Conservation (phyloP, 257 asterid genomes). For the Capsicum baccatum region DNA sequence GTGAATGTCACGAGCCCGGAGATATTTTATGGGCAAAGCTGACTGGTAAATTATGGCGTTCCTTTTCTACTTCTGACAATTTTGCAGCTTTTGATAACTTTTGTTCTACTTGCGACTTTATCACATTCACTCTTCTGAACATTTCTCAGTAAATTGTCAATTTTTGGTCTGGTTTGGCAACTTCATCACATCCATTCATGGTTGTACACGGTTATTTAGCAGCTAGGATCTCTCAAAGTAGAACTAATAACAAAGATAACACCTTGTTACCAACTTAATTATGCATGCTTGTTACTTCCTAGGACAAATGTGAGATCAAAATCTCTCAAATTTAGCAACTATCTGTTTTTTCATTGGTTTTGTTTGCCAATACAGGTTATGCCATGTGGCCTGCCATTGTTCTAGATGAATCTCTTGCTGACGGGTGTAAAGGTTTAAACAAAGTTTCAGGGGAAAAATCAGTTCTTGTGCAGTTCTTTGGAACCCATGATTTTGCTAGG, state of each 20-base stretch:
- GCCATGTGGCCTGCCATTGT: constrained; percentile 98
- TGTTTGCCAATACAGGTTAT: constrained; percentile 65
- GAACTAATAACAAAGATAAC: not conserved
- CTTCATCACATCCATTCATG: not conserved
- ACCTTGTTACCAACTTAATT: not conserved
- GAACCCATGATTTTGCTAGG: constrained; percentile 99
- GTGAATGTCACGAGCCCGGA: constrained; percentile 82
- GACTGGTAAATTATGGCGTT: constrained; percentile 59
- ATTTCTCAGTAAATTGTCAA: not conserved
- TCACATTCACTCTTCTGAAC: not conserved
- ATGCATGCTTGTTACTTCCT: not conserved
- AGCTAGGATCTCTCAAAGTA: not conserved
- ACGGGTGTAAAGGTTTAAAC: constrained; percentile 71
- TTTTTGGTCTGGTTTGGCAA: not conserved
- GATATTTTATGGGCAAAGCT: constrained; percentile 98
- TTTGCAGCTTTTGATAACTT: not conserved
- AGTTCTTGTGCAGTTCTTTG: constrained; percentile 92
- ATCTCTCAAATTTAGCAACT: constrained; percentile 21
- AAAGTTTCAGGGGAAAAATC: constrained; percentile 78
- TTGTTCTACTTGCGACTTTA: not conserved
- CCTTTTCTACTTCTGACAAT: constrained; percentile 25
- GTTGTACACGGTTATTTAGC: not conserved
- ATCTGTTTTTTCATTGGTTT: constrained; percentile 9
- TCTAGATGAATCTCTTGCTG: constrained; percentile 76
- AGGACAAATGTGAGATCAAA: not conserved